Percentiles rank a stretch among this genome's conserved stretches.
Evolutionary conservation across 768 basidiomycete genomes (phyloP).

Genomic region (Baorangia bicolor): DNA sequence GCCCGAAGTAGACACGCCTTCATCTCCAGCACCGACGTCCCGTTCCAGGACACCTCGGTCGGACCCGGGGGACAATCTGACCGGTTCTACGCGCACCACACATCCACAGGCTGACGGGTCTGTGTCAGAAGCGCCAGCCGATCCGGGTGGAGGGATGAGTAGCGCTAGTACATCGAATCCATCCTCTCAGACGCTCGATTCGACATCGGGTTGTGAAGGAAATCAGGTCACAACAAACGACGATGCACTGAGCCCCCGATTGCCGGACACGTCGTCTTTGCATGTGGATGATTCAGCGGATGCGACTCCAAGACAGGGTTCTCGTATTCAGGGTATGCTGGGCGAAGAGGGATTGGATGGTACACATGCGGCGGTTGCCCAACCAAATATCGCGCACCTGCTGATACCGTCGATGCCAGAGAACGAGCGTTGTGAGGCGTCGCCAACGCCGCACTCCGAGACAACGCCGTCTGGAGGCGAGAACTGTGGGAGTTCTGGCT

Average conservation of each 20-base stretch:
- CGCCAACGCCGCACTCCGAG: slow-evolving; percentile 4
- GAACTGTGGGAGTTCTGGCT: neutral
- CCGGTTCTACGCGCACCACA: neutral
- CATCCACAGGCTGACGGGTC: neutral
- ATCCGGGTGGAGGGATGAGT: slow-evolving; percentile 22
- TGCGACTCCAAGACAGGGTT: slow-evolving; percentile 19
- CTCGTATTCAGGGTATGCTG: neutral
- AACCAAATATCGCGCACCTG: neutral
- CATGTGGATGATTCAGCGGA: slow-evolving; percentile 8
- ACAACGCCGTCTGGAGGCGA: slow-evolving; percentile 6
- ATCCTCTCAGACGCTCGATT: slow-evolving; percentile 10
- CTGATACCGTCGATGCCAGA: neutral
- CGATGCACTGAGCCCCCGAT: neutral
- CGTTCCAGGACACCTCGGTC: slow-evolving; percentile 19
- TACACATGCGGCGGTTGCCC: neutral
- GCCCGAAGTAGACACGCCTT: neutral
- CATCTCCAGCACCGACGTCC: slow-evolving; percentile 3
- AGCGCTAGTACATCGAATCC: neutral
- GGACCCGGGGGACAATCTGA: slow-evolving; percentile 5
- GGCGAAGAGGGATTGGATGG: neutral
- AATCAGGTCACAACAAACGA: neutral
- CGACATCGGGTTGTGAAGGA: neutral
- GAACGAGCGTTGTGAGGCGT: slow-evolving; percentile 9
- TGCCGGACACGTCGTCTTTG: neutral
- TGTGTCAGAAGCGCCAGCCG: slow-evolving; percentile 11